phyloP scores from a whole-genome alignment of 805 yeast genomes.

The Ogataea paraovalis region DNA sequence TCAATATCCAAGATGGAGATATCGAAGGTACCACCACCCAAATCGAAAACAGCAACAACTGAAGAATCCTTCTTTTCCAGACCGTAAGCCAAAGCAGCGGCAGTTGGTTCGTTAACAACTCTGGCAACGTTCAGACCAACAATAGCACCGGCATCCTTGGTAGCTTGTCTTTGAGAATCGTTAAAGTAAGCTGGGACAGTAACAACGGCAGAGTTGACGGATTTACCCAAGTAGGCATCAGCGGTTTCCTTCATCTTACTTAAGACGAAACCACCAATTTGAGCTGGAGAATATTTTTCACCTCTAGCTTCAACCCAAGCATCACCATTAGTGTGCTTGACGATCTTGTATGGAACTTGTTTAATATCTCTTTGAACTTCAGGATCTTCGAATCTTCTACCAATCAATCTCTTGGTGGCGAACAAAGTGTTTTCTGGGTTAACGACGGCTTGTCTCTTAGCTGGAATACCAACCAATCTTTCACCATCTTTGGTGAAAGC shows the following conservation, averaged over 20 bases:
- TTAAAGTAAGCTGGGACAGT: constrained; percentile 89
- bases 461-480: constrained; percentile 60
- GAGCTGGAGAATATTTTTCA: constrained; percentile 57
- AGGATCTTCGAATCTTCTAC: constrained; percentile 61
- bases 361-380: constrained; percentile 67
- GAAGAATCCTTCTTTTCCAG: constrained; percentile 63
- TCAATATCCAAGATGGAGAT: constrained; percentile 94
- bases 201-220: constrained; percentile 84
- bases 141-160: constrained; percentile 96
- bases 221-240: constrained; percentile 83
- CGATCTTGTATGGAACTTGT: constrained; percentile 60
- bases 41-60: constrained; percentile 88
- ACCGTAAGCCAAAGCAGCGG: constrained; percentile 94
- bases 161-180: constrained; percentile 90
- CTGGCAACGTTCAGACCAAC: constrained; percentile 89
- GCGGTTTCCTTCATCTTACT: constrained; percentile 99
- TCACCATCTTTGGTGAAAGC: constrained; percentile 52
- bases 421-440: constrained; percentile 76
- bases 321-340: constrained; percentile 58
- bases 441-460: constrained; percentile 72
- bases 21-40: constrained; percentile 99
- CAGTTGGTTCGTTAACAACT: constrained; percentile 89
- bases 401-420: constrained; percentile 79
- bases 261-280: constrained; percentile 67
- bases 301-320: constrained; percentile 60